phyloP scores from a whole-genome alignment of 345 rosid genomes.

The Aegle marmelos region DNA sequence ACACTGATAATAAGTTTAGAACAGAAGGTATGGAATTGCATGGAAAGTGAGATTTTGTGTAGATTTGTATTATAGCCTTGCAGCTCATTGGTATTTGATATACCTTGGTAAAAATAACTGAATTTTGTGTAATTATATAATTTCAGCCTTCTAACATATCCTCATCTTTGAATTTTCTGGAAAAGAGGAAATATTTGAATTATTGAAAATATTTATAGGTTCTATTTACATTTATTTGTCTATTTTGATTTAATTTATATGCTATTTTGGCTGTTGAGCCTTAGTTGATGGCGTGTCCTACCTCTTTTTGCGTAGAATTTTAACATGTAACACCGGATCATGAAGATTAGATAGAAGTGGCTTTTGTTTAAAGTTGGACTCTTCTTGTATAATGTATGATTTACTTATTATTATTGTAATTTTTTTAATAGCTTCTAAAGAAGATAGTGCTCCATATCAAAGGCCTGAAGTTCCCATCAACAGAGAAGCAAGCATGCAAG shows the following conservation, averaged over 20 bases:
- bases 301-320: neutral
- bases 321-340: neutral
- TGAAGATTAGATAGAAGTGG: neutral
- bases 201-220: neutral
- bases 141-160: neutral
- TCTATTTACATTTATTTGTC: neutral
- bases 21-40: slow-evolving; percentile 46
- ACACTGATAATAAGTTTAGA: slow-evolving; percentile 44
- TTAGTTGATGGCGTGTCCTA: neutral
- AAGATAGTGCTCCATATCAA: slow-evolving; percentile 39
- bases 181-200: neutral
- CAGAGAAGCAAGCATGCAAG: slow-evolving; percentile 44
- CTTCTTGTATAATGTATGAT: neutral
- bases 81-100: neutral
- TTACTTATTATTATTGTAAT: slow-evolving; percentile 8
- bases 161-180: neutral
- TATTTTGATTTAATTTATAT: neutral
- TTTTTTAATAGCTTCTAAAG: slow-evolving; percentile 50
- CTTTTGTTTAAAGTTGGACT: neutral
- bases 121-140: neutral
- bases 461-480: slow-evolving; percentile 40
- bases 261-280: neutral
- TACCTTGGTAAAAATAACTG: neutral
- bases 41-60: slow-evolving; percentile 8
- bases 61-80: slow-evolving; percentile 11